These are phyloP conservation scores for Suillus ampliporus DNA, from an alignment of 768 basidiomycete genomes.

Conservation along the genomic window DNA sequence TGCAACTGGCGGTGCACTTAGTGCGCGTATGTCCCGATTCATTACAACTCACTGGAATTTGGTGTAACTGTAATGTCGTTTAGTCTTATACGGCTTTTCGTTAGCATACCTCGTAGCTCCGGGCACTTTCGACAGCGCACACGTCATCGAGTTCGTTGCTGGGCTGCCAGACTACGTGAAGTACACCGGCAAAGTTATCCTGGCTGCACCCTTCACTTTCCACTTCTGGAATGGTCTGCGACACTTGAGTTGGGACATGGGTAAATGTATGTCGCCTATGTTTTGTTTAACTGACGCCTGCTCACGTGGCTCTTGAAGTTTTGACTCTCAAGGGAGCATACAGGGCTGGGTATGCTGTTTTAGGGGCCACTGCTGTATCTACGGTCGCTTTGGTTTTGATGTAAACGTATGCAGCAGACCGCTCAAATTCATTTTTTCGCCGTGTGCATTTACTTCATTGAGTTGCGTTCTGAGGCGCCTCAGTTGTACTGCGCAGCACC, in stretches of 20 bases:
- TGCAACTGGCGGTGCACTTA: conserved; percentile 80
- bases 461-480: not conserved
- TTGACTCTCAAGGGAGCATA: conserved; percentile 82
- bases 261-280: conserved; percentile 70
- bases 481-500: not conserved
- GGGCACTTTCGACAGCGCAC: conserved; percentile 75
- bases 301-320: conserved; percentile 51
- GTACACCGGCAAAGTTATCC: conserved; percentile 72
- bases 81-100: conserved; percentile 89
- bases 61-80: conserved; percentile 9
- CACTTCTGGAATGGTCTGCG: conserved; percentile 90
- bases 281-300: not conserved
- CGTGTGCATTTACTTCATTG: not conserved
- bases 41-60: not conserved
- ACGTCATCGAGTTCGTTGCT: conserved; percentile 74
- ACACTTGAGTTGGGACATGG: conserved; percentile 89
- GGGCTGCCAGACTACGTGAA: conserved; percentile 80
- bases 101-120: conserved; percentile 87
- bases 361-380: conserved; percentile 77
- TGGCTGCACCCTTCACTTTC: conserved; percentile 90
- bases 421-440: not conserved
- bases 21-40: conserved; percentile 61
- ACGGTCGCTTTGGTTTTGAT: conserved; percentile 72
- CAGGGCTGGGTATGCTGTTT: conserved; percentile 79
- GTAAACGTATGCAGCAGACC: conserved; percentile 27